Evolutionary conservation across 768 basidiomycete genomes (phyloP), one percentile per base, ranked within the genome.

Genomic region (Podaxis mareebaensis): DNA sequence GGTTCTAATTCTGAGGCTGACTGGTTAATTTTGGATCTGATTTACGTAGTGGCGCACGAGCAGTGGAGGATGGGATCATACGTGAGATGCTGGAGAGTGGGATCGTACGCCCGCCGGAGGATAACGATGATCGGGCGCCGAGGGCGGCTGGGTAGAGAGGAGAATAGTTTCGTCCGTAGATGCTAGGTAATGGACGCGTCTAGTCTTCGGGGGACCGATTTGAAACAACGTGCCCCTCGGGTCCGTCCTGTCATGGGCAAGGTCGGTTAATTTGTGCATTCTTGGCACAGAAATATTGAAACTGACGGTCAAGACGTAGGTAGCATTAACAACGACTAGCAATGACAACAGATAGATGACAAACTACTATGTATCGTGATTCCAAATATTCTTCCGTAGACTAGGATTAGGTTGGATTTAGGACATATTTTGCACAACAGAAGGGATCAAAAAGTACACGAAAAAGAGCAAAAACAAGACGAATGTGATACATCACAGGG

Each of bases 21-120:
- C 8, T 33, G 33, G 33, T 33, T 33, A 33, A 33, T 33, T 33
- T 33, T 33, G 33, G 8, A 33, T 33, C 8, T 33, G 33, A 3
- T 33, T 33, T 33, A 33, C 8, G 1, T 64, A 91, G 89, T 59
- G 87, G 87, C 17, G 67, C 71, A 24, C 76, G 70, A 44, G 79
- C 79, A 24, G 64, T 48, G 20, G 66, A 75, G 26, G 84, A 91
- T 66, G 74, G 79, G n/a, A 68, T 78, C 36, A 67, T 90, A 6
- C 70, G 72, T 63, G 67, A 77, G 53, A 80, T 92, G 81, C 73
- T 91, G 17, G 70, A 73, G 38, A 89, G 84, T 70, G 90, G 89
- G 20, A 76, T 89, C 64, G 78, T 83, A 40, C 78, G 79, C 52
- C 85, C 85, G 1, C 77, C 81, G 73, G 79, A 20, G 55, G 77